These are phyloP conservation scores for Catharanthus roseus DNA, from an alignment of 257 asterid species.

Conservation along the genomic window DNA sequence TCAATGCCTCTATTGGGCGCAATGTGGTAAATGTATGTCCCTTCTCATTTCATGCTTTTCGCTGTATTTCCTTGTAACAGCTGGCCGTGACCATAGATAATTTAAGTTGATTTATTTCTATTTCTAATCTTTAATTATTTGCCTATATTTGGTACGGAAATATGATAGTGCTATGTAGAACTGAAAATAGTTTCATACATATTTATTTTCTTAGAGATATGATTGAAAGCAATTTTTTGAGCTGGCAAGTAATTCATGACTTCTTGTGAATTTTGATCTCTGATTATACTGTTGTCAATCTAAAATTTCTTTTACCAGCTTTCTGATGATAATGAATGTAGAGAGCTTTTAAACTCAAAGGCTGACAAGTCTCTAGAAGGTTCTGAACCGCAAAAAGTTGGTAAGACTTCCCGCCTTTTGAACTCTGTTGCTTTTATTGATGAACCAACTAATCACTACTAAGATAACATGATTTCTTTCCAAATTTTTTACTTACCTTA, in stretches of 20 bases:
- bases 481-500: neutral
- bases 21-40: conserved; percentile 30
- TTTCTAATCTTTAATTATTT: neutral
- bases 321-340: conserved; percentile 21
- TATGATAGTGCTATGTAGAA: too few species aligned
- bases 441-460: neutral
- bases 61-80: neutral
- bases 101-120: neutral
- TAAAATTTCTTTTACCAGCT: conserved; percentile 22
- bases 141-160: neutral
- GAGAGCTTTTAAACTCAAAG: conserved; percentile 21
- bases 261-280: conserved; percentile 1
- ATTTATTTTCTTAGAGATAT: neutral
- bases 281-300: neutral
- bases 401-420: conserved; percentile 20
- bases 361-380: conserved; percentile 21
- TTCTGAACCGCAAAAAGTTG: conserved; percentile 34
- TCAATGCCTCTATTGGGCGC: conserved; percentile 25
- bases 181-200: neutral
- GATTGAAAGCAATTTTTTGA: neutral
- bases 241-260: neutral
- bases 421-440: neutral
- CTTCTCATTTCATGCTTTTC: conserved; percentile 5
- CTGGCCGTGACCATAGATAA: neutral
- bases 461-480: neutral